Percentiles rank a stretch among this genome's conserved stretches.
Evolutionary conservation across 768 basidiomycete species (phyloP).

Genomic region (Trametes meyenii): DNA sequence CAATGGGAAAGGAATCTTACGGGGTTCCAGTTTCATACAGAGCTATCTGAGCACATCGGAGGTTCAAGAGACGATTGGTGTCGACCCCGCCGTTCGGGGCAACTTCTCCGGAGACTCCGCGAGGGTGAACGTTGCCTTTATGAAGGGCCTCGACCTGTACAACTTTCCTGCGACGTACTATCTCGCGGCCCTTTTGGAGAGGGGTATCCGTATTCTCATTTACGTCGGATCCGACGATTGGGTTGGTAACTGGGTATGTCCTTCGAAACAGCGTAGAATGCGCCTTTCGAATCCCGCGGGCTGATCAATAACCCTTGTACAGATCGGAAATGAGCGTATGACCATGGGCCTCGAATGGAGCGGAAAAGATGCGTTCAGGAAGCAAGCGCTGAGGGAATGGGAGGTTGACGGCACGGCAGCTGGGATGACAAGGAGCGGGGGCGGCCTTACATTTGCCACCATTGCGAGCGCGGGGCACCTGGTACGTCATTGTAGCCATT

Average conservation of each 20-base stretch:
- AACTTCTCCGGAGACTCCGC: constrained; percentile 44
- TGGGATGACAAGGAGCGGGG: constrained; percentile 55
- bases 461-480: constrained; percentile 75
- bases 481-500: constrained; percentile 40
- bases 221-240: constrained; percentile 58
- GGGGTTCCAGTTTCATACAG: constrained; percentile 48
- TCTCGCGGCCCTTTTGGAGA: constrained; percentile 54
- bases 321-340: constrained; percentile 61
- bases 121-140: constrained; percentile 52
- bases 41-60: constrained; percentile 62
- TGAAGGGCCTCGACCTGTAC: constrained; percentile 40
- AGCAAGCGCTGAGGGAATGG: constrained; percentile 53
- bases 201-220: constrained; percentile 51
- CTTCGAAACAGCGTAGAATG: neutral
- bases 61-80: constrained; percentile 61
- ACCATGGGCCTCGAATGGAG: constrained; percentile 60
- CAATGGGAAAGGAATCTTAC: neutral
- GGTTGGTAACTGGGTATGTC: constrained; percentile 53
- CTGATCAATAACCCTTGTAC: too few species aligned
- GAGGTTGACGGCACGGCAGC: constrained; percentile 49
- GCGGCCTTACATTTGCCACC: constrained; percentile 65
- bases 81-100: constrained; percentile 46
- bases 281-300: neutral
- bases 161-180: constrained; percentile 37
- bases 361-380: constrained; percentile 49